These are phyloP conservation scores for Setaria viridis DNA, from an alignment of 202 grass and related monocot genomes.

Conservation along the genomic window DNA sequence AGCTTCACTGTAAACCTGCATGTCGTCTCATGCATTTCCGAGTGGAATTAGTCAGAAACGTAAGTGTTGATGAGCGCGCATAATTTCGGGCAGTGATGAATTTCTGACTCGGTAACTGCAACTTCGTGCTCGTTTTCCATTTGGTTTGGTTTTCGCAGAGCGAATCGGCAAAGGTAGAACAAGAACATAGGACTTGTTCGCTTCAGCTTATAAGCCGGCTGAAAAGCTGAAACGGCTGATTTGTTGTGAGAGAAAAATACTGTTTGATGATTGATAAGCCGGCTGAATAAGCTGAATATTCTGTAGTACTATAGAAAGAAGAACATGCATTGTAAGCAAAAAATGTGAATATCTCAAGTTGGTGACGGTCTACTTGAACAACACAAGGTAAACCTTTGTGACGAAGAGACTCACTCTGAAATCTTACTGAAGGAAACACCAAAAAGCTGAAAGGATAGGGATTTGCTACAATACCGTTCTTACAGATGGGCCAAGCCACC, in stretches of 20 bases:
- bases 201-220: no score
- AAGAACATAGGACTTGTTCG: no score
- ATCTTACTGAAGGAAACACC: background rate
- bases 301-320: no score
- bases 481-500: background rate
- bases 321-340: no score
- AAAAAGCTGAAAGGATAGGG: background rate
- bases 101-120: background rate
- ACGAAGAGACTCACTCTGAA: background rate
- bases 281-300: no score
- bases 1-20: background rate
- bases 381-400: background rate
- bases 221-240: no score
- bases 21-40: slow-evolving; percentile 20
- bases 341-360: background rate
- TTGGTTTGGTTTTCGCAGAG: slow-evolving; percentile 7
- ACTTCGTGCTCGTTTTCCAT: background rate
- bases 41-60: background rate
- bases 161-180: background rate
- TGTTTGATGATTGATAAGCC: no score
- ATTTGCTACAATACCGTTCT: background rate
- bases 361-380: background rate
- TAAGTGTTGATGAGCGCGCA: background rate
- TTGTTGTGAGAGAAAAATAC: no score
- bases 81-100: background rate